Evolutionary conservation across 768 basidiomycete genomes (phyloP), one percentile per base, ranked within the genome.

Genomic region (Rubroboletus pulcherrimus): DNA sequence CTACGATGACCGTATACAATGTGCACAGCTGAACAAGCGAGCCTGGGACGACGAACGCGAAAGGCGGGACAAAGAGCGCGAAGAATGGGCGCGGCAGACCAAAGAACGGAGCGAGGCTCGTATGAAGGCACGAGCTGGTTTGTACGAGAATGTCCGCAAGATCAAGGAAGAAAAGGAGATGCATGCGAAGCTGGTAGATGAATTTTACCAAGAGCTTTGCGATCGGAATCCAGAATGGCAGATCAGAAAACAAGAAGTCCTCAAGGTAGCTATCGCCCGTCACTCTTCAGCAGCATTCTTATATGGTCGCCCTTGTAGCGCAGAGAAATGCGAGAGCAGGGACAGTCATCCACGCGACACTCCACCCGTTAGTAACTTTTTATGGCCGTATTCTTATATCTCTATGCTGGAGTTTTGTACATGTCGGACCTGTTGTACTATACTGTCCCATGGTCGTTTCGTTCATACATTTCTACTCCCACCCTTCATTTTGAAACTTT

Each of bases 181-280:
- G 56, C 74, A 77, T 40, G 55, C 73, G 6, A 68, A 71, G 44
- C 71, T 84, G 65, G 78, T 81, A 3, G 75, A 80, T 39, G 78
- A 81, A 40, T 76, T 86, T 63, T 73, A 86, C 45, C 74, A 79
- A 39, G 81, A 81, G 39, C 74, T 87, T 54, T 74, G 80, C 53
- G 73, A 77, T 39, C 67, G 74, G 51, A 83, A 80, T 61, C 86
- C 86, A 37, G 86, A 86, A 56, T 85, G 85, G 80, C 78, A 81
- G 57, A 75, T 74, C 21, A 77, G 86, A 51, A 76, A 76, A 65
- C 75, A 76, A 62, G 78, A 77, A 52, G 76, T 76, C 4, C 72
- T 80, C 58, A 73, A 78, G 74, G 86, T 84, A 57, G 55, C 74
- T 29, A n/a, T 40, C 17, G n/a, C 51, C 51, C 19, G 47, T 51